Conservation (phyloP, 2,329 filamentous ascomycete genomes). For the Aspergillus brunneoviolaceus region DNA sequence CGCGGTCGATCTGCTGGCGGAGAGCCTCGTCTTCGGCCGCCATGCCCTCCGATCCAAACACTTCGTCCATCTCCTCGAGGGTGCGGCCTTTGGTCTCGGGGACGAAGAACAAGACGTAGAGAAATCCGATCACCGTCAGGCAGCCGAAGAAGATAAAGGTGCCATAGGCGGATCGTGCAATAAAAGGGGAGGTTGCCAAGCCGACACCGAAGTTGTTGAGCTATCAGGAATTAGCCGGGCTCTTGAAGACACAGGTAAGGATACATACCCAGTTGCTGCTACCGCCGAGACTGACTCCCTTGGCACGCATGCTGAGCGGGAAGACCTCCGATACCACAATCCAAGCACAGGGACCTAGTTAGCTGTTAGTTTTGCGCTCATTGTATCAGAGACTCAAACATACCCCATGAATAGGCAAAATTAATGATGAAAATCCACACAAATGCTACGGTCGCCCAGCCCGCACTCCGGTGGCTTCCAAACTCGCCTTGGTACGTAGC, state of each 20-base stretch:
- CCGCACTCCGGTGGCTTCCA: constrained; percentile 57
- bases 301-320: constrained; percentile 67
- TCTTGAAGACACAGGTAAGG: neutral
- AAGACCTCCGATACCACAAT: constrained; percentile 73
- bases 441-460: constrained; percentile 64
- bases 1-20: constrained; percentile 30
- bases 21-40: constrained; percentile 28
- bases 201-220: constrained; percentile 64
- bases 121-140: constrained; percentile 27
- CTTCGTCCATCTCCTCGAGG: constrained; percentile 41
- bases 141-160: constrained; percentile 71
- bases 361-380: neutral
- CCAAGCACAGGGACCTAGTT: constrained; percentile 47
- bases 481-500: constrained; percentile 64
- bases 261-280: constrained; percentile 36
- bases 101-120: constrained; percentile 31
- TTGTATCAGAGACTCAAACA: neutral
- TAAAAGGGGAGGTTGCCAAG: constrained; percentile 68
- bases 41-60: constrained; percentile 36
- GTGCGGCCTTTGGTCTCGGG: constrained; percentile 41
- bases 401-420: constrained; percentile 70
- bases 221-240: constrained; percentile 23
- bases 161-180: constrained; percentile 63
- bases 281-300: constrained; percentile 43
- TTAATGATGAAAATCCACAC: constrained; percentile 71